A percentile compares a stretch with the other conserved stretches of the same genome.
phyloP scores from a whole-genome alignment of 2,329 filamentous ascomycete species.

The Ceratocystiopsis minuta region DNA sequence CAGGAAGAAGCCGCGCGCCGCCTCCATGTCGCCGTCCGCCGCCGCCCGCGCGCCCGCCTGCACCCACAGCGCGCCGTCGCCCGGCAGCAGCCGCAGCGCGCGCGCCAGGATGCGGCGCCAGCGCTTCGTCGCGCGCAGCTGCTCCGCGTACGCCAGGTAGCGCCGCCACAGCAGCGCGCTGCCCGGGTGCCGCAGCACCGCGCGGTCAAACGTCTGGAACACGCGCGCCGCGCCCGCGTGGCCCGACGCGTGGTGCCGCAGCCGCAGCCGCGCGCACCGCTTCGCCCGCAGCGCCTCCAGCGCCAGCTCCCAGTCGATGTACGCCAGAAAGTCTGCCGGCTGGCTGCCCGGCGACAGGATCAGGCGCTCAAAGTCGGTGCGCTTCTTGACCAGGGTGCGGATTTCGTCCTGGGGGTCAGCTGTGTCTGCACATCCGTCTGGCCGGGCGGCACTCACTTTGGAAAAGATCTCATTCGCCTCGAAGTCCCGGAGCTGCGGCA shows the following conservation, averaged over 20 bases:
- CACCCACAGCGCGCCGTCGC: slow-evolving; percentile 70
- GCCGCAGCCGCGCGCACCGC: slow-evolving; percentile 61
- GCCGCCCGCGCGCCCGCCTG: slow-evolving; percentile 67
- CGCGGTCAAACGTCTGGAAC: slow-evolving; percentile 78
- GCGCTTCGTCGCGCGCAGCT: slow-evolving; percentile 46
- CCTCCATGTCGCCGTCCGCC: slow-evolving; percentile 67
- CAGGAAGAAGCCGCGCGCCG: slow-evolving; percentile 71
- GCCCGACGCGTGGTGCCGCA: slow-evolving; percentile 44
- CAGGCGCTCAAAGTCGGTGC: slow-evolving; percentile 84
- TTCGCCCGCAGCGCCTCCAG: slow-evolving; percentile 65
- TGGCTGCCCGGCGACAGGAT: slow-evolving; percentile 66
- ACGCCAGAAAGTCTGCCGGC: slow-evolving; percentile 65
- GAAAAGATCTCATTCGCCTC: slow-evolving; percentile 83
- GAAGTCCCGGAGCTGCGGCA: slow-evolving; percentile 82
- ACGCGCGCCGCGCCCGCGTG: slow-evolving; percentile 65
- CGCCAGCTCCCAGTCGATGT: slow-evolving; percentile 54
- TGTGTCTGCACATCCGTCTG: not conserved
- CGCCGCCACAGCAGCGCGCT: slow-evolving; percentile 73
- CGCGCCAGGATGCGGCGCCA: slow-evolving; percentile 47
- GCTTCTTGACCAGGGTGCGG: slow-evolving; percentile 67
- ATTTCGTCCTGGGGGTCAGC: slow-evolving; percentile 56
- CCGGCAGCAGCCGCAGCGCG: slow-evolving; percentile 70
- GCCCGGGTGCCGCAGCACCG: slow-evolving; percentile 66
- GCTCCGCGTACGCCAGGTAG: slow-evolving; percentile 66
- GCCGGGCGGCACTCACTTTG: slow-evolving; percentile 32